Evolutionary conservation across 495 filamentous ascomycete species (phyloP).

Genomic region (Aspergillus cavernicola): DNA sequence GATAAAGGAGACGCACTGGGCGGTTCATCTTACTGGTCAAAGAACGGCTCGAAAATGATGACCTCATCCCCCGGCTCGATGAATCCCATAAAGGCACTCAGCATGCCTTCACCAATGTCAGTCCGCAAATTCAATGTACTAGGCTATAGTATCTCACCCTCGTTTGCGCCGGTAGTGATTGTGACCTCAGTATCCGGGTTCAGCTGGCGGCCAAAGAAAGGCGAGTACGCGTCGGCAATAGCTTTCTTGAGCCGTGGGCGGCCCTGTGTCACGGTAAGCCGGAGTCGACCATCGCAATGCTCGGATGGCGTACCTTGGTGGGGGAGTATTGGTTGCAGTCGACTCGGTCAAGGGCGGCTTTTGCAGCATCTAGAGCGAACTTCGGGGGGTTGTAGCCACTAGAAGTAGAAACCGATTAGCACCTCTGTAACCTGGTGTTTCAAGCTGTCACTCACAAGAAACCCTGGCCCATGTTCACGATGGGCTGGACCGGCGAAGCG

Average conservation of each 20-base stretch:
- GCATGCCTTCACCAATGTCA: slow-evolving; percentile 58
- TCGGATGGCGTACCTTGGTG: slow-evolving; percentile 57
- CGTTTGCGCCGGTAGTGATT: slow-evolving; percentile 95
- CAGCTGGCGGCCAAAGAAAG: slow-evolving; percentile 72
- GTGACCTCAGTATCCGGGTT: slow-evolving; percentile 89
- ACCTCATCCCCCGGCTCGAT: slow-evolving; percentile 94
- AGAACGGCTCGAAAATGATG: slow-evolving; percentile 97
- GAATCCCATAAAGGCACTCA: slow-evolving; percentile 96
- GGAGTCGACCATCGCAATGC: not conserved
- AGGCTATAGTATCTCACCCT: slow-evolving; percentile 50
- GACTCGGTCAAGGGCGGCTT: slow-evolving; percentile 81
- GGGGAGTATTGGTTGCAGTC: slow-evolving; percentile 99
- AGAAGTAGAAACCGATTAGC: not conserved
- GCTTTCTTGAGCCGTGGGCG: slow-evolving; percentile 87
- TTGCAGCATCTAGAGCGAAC: slow-evolving; percentile 89
- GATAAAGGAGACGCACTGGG: not conserved
- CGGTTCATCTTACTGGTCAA: slow-evolving; percentile 73
- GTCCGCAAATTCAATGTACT: not conserved
- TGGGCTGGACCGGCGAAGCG: slow-evolving; percentile 82
- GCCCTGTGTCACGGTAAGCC: slow-evolving; percentile 45
- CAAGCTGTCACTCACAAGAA: slow-evolving; percentile 61
- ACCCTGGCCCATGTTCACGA: slow-evolving; percentile 96
- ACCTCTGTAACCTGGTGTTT: not conserved
- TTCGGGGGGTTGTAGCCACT: slow-evolving; percentile 91
- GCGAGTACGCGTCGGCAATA: slow-evolving; percentile 83